These are phyloP conservation scores for Pontederia crassipes DNA, from an alignment of 176 grass and related monocot genomes.

Conservation along the genomic window DNA sequence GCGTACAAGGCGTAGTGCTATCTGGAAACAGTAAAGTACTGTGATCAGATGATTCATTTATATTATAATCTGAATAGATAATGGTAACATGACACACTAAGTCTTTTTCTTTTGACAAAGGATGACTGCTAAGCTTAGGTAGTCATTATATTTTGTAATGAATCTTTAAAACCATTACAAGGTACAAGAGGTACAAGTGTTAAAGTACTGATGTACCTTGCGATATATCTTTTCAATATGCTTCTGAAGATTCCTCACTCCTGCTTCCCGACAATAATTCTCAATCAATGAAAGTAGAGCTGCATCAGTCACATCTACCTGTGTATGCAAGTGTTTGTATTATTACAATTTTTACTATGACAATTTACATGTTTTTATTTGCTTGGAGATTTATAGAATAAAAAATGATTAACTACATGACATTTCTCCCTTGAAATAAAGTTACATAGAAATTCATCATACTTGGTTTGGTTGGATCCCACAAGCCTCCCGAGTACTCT, in stretches of 20 bases:
- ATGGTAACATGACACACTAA: too few species aligned
- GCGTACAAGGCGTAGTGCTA: conserved; percentile 7
- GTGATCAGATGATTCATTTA: not conserved
- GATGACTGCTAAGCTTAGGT: too few species aligned
- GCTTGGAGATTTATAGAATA: too few species aligned
- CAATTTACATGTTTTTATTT: not conserved
- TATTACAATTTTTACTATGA: not conserved
- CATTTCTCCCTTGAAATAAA: not conserved
- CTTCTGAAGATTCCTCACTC: conserved; percentile 96
- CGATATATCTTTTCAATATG: conserved; percentile 99
- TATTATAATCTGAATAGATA: too few species aligned
- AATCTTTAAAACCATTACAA: too few species aligned
- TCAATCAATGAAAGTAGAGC: conserved; percentile 89
- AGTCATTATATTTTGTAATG: too few species aligned
- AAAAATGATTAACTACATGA: not conserved
- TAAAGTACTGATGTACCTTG: conserved; percentile 40
- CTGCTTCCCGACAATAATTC: conserved; percentile 97
- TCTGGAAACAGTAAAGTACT: not conserved
- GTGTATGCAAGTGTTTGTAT: conserved; percentile 19
- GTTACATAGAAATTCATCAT: not conserved
- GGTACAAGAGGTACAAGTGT: too few species aligned
- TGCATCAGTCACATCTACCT: conserved; percentile 95
- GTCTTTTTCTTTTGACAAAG: too few species aligned
- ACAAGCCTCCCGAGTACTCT: conserved; percentile 68
- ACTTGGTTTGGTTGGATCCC: conserved; percentile 93